phyloP scores from a whole-genome alignment of 2,329 filamentous ascomycete genomes.

The Cladosporium sp. region DNA sequence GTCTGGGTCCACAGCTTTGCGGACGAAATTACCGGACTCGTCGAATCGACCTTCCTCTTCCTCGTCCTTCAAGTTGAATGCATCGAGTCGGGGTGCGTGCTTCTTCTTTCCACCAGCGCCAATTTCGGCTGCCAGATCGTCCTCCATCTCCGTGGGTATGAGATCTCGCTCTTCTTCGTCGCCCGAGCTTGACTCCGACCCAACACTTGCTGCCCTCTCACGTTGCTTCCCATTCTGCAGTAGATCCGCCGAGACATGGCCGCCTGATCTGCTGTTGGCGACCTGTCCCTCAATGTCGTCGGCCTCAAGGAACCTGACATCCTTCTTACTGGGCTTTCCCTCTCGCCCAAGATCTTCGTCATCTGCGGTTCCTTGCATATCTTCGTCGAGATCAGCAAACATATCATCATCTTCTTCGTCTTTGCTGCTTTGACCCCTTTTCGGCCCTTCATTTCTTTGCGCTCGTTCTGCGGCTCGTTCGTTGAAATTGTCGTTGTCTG shows the following conservation, averaged over 20 bases:
- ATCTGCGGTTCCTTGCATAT: conserved; percentile 36
- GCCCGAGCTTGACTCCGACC: conserved; percentile 36
- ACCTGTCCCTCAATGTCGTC: conserved; percentile 78
- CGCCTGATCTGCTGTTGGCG: conserved; percentile 66
- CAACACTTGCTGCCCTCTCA: conserved; percentile 31
- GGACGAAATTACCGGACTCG: conserved; percentile 82
- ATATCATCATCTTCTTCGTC: conserved; percentile 71
- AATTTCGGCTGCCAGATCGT: conserved; percentile 80
- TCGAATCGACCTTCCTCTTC: conserved; percentile 93
- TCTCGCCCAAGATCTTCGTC: conserved; percentile 50
- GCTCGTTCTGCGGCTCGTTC: conserved; percentile 54
- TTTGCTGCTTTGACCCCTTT: conserved; percentile 43
- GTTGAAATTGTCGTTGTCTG: conserved; percentile 85
- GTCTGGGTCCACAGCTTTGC: conserved; percentile 84
- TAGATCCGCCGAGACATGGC: conserved; percentile 60
- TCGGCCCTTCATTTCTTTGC: conserved; percentile 26
- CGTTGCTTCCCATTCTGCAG: conserved; percentile 48
- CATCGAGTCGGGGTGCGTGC: conserved; percentile 89
- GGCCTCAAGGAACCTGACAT: conserved; percentile 56
- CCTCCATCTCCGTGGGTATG: conserved; percentile 52
- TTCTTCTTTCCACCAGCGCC: conserved; percentile 87
- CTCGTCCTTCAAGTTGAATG: conserved; percentile 89
- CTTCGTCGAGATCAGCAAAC: conserved; percentile 70
- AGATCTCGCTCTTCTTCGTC: conserved; percentile 64
- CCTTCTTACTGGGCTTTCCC: conserved; percentile 60